These are phyloP conservation scores for Monilinia fructigena DNA, from an alignment of 2,329 filamentous ascomycete genomes.

Conservation along the genomic window DNA sequence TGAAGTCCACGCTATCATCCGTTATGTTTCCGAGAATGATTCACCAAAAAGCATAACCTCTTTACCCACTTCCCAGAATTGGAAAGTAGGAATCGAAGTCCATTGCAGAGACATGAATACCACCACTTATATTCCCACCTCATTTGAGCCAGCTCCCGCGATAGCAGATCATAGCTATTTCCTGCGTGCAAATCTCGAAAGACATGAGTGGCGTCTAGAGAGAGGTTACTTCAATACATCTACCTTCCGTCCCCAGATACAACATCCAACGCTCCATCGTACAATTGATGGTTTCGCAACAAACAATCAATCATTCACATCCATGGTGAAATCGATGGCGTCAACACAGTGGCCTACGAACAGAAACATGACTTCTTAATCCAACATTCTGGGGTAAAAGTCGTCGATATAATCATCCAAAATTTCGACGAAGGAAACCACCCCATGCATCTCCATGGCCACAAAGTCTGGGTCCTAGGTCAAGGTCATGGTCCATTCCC, in stretches of 20 bases:
- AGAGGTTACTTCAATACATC: slow-evolving; percentile 59
- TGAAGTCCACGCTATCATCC: slow-evolving; percentile 51
- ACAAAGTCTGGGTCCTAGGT: slow-evolving; percentile 62
- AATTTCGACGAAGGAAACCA: slow-evolving; percentile 71
- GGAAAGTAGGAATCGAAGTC: slow-evolving; percentile 44
- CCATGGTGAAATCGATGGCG: slow-evolving; percentile 48
- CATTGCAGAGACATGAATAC: slow-evolving; percentile 41
- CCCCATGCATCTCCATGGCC: slow-evolving; percentile 75
- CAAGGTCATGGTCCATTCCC: slow-evolving; percentile 63
- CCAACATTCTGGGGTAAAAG: slow-evolving; percentile 54
- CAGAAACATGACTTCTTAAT: slow-evolving; percentile 57
- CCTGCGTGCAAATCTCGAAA: slow-evolving; percentile 58
- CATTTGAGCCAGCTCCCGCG: slow-evolving; percentile 45
- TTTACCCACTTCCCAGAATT: slow-evolving; percentile 43
- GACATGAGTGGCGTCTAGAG: slow-evolving; percentile 56
- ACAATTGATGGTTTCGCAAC: slow-evolving; percentile 47
- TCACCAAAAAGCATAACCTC: slow-evolving; percentile 17
- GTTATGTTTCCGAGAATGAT: slow-evolving; percentile 41
- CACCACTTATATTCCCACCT: slow-evolving; percentile 48
- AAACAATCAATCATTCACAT: slow-evolving; percentile 48
- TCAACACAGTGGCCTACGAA: slow-evolving; percentile 51
- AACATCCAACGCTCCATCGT: slow-evolving; percentile 51
- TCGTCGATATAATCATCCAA: slow-evolving; percentile 76
- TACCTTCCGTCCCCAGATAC: slow-evolving; percentile 51
- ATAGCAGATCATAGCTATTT: slow-evolving; percentile 53